These are phyloP conservation scores for Drechslerella coelobrocha DNA, from an alignment of 2,329 filamentous ascomycete genomes.

Conservation along the genomic window DNA sequence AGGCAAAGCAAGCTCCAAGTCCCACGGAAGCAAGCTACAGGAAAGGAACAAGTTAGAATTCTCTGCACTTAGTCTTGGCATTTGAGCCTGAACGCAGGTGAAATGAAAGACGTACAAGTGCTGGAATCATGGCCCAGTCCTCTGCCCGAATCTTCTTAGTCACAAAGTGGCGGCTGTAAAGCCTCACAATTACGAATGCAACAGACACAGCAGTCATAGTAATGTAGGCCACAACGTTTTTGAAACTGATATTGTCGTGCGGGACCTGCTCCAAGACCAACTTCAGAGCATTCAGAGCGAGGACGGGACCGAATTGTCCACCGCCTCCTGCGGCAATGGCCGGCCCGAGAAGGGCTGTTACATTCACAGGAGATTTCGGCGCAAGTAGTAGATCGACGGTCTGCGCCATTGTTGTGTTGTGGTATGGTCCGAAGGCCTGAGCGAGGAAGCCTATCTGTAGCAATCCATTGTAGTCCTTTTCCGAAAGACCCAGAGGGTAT, in stretches of 20 bases:
- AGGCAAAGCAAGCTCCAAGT: slow-evolving; percentile 33
- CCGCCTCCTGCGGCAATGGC: slow-evolving; percentile 21
- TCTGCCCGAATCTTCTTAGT: slow-evolving; percentile 48
- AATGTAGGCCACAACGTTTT: slow-evolving; percentile 41
- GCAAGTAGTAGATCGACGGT: slow-evolving; percentile 38
- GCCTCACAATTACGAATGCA: slow-evolving; percentile 35
- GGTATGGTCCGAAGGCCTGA: slow-evolving; percentile 44
- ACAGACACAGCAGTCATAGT: slow-evolving; percentile 45
- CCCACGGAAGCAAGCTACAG: slow-evolving; percentile 30
- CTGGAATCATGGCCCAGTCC: slow-evolving; percentile 50
- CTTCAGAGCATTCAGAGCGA: slow-evolving; percentile 38
- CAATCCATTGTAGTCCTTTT: slow-evolving; percentile 39
- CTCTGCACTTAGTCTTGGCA: slow-evolving; percentile 2
- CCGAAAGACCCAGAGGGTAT: slow-evolving; percentile 41
- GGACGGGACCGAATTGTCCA: slow-evolving; percentile 25
- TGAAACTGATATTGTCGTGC: slow-evolving; percentile 45
- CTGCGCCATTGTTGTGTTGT: slow-evolving; percentile 48
- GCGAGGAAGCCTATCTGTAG: slow-evolving; percentile 42
- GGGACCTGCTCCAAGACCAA: slow-evolving; percentile 38
- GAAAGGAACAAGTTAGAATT: not conserved
- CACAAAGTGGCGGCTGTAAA: slow-evolving; percentile 46
- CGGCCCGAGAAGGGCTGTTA: slow-evolving; percentile 31
- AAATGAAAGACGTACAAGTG: slow-evolving; percentile 23
- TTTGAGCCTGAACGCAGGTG: not conserved
- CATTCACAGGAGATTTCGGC: slow-evolving; percentile 35